Conservation (phyloP, 441 rosid genomes). For the Breynia disticha region DNA sequence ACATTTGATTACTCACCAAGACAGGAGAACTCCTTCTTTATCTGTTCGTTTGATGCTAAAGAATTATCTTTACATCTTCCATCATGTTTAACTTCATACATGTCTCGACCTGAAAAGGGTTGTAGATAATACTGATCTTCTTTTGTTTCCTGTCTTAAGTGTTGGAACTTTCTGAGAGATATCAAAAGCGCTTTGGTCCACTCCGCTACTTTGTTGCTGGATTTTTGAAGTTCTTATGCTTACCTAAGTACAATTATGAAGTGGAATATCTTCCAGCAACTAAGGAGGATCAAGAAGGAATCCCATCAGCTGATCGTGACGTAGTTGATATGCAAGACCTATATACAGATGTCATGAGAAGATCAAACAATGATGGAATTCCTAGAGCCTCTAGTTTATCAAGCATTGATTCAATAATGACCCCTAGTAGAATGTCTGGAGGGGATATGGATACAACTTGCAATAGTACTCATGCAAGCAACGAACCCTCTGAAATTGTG, state of each 20-base stretch:
- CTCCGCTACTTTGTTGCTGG: conserved; percentile 97
- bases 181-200: conserved; percentile 91
- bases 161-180: conserved; percentile 88
- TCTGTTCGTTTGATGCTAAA: too few relatives aligned
- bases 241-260: conserved; percentile 90
- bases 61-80: not conserved
- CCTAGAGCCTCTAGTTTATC: conserved; percentile 97
- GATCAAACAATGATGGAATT: conserved; percentile 65
- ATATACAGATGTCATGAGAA: conserved; percentile 69
- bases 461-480: conserved; percentile 73
- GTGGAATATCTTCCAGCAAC: conserved; percentile 87
- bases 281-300: conserved; percentile 56
- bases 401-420: conserved; percentile 93
- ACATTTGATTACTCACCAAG: too few relatives aligned
- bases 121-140: conserved; percentile 2
- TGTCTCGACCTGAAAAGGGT: not conserved
- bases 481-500: conserved; percentile 90
- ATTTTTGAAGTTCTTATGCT: conserved; percentile 84
- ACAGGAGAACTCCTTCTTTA: too few relatives aligned
- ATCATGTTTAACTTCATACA: not conserved
- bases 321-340: conserved; percentile 67
- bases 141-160: conserved; percentile 35
- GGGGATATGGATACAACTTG: conserved; percentile 67
- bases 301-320: conserved; percentile 28
- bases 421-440: conserved; percentile 62